These are phyloP conservation scores for Clonostachys solani DNA, from an alignment of 2,329 filamentous ascomycete species.

Conservation along the genomic window DNA sequence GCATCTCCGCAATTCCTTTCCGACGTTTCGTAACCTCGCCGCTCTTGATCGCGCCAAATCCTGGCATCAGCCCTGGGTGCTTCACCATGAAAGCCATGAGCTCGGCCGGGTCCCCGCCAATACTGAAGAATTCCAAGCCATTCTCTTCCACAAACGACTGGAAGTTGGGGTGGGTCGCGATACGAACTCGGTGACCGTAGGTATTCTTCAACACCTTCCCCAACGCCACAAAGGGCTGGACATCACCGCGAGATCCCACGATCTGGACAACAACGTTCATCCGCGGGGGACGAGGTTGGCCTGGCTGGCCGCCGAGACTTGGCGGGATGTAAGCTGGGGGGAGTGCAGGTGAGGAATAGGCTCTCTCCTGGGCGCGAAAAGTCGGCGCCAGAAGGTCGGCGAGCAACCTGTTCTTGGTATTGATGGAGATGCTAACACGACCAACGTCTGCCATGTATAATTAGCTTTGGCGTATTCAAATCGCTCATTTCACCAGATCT, in stretches of 20 bases:
- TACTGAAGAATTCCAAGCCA: conserved; percentile 70
- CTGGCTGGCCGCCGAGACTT: conserved; percentile 61
- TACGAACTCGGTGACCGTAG: conserved; percentile 66
- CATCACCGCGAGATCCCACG: conserved; percentile 69
- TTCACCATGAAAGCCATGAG: conserved; percentile 92
- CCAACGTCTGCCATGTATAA: conserved; percentile 54
- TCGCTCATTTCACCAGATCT: too few relatives aligned
- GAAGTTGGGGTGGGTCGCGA: conserved; percentile 71
- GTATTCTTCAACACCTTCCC: conserved; percentile 60
- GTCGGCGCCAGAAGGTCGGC: conserved; percentile 65
- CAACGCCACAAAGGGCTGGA: conserved; percentile 71
- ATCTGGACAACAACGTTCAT: conserved; percentile 73
- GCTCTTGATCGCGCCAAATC: conserved; percentile 69
- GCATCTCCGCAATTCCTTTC: conserved; percentile 70
- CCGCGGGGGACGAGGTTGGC: conserved; percentile 49
- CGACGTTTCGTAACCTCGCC: conserved; percentile 74
- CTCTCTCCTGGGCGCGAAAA: conserved; percentile 43
- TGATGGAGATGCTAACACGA: conserved; percentile 75
- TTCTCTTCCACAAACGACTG: conserved; percentile 64
- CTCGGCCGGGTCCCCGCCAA: conserved; percentile 71
- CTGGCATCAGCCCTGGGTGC: conserved; percentile 81
- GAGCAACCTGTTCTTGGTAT: conserved; percentile 62
- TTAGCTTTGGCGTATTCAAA: too few relatives aligned
- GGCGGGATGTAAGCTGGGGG: conserved; percentile 70
- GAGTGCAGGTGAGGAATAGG: conserved; percentile 44